These are phyloP conservation scores for Colletotrichum sp. DNA, from an alignment of 2,329 filamentous ascomycete species.

Conservation along the genomic window DNA sequence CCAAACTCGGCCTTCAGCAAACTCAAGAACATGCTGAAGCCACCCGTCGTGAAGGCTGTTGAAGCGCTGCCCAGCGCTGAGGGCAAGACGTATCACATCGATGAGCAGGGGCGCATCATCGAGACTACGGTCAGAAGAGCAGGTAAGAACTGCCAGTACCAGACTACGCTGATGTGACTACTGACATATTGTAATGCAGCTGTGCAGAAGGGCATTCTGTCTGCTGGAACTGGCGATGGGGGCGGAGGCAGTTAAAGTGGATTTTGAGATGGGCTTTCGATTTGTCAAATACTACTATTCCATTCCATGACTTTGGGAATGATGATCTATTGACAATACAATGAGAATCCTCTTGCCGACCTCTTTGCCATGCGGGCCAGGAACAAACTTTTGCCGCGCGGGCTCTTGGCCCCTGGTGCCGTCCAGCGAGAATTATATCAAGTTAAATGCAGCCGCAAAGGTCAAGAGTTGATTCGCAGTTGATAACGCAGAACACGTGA, in stretches of 20 bases:
- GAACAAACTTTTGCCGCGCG: neutral
- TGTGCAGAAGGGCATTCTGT: neutral
- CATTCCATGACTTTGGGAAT: neutral
- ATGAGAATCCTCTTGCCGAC: neutral
- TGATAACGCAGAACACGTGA: neutral
- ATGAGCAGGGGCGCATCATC: conserved; percentile 16
- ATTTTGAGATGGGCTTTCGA: neutral
- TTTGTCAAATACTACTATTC: fast-evolving
- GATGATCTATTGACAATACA: neutral
- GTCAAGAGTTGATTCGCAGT: neutral
- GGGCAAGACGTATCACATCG: conserved; percentile 19
- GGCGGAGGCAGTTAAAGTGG: neutral
- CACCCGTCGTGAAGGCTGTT: conserved; percentile 12
- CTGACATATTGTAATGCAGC: neutral
- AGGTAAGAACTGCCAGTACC: neutral
- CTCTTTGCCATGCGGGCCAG: neutral
- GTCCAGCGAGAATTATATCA: neutral
- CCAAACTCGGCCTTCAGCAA: neutral
- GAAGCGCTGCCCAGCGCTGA: conserved; percentile 12
- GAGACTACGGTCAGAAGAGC: conserved; percentile 13
- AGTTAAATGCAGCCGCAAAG: neutral
- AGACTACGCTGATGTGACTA: neutral
- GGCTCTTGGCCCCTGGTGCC: neutral
- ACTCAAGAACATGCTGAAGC: conserved; percentile 15
- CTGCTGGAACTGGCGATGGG: neutral